phyloP scores from a whole-genome alignment of 805 yeast genomes.

The Limtongia smithiae region DNA sequence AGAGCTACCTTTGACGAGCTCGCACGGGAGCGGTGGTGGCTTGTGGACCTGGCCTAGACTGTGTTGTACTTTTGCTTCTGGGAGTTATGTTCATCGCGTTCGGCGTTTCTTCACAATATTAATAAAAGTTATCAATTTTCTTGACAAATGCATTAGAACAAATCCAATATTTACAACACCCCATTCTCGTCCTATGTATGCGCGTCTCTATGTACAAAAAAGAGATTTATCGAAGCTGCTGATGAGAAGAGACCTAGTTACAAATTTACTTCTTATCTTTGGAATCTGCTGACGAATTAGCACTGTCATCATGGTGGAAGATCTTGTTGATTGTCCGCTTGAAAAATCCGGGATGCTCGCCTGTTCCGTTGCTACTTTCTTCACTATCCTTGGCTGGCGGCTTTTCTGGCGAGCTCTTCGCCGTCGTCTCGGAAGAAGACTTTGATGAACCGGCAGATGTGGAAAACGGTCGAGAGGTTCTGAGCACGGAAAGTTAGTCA shows the following conservation, averaged over 20 bases:
- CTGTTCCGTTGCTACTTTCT: no score
- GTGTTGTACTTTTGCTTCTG: neutral
- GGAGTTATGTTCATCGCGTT: neutral
- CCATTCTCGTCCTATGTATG: neutral
- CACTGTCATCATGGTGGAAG: constrained; percentile 12
- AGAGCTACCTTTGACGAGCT: constrained; percentile 21
- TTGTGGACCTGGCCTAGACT: constrained; percentile 19
- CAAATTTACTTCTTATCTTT: constrained; percentile 1
- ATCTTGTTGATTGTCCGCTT: constrained; percentile 21
- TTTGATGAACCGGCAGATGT: no score
- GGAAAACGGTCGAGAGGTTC: no score
- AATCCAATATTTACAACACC: neutral
- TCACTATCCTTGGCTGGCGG: no score
- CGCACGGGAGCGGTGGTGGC: constrained; percentile 24
- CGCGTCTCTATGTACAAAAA: no score
- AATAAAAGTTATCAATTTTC: no score
- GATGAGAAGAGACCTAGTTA: neutral
- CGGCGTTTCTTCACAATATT: neutral
- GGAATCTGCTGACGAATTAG: no score
- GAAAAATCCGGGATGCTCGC: constrained; percentile 10
- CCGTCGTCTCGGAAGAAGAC: no score
- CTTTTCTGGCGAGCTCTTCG: no score
- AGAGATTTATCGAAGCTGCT: no score
- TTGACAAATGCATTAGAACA: no score
- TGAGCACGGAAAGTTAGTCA: no score